Evolutionary conservation across 2,329 filamentous ascomycete genomes (phyloP), one percentile per base, ranked within the genome.

Genomic region (Aspergillus hiratsukae): DNA sequence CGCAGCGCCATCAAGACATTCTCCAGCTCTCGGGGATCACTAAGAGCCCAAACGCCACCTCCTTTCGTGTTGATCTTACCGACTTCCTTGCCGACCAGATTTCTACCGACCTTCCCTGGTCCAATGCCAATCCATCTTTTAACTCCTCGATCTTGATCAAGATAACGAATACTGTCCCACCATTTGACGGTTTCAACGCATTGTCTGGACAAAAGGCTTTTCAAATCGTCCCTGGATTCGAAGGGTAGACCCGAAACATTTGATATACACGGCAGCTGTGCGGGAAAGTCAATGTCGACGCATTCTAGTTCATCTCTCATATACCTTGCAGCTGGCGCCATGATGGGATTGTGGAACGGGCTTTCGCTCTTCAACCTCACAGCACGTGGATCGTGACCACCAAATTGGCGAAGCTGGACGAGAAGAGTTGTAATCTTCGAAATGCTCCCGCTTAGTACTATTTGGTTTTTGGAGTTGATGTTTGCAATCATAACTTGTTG

Each of bases 391-490:
- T 97, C 93, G 71, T 97, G 91, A 10, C 92, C 92, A 9, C 90
- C 85, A 70, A 96, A 97, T 70, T 95, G 90, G 52, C 91, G 81
- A 56, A 97, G 81, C 70, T 97, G 91, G 10, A 89, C 86, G 53
- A 97, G 78, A 19, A 97, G 84, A 55, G 87, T 87, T 66, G 85
- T 87, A 72, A 97, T 96, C 64, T 86, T 83, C 66, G 87, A 87
- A 53, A 97, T 87, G 73, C 87, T 93, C 37, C 93, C 93, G 69
- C 89, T 94, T 52, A 97, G 80, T 52, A 97, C 93, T 66, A 97
- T 96, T 76, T 97, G 93, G 71, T 96, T 96, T 77, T 91, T 94
- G 72, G 87, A 90, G 77, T 97, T 97, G 76, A 96, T 86, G 74
- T 97, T 97, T 58, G 91, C 93, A 64, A 97, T 91, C 63, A 88